phyloP scores from a whole-genome alignment of 345 rosid species.

The Clarkia xantiana region DNA sequence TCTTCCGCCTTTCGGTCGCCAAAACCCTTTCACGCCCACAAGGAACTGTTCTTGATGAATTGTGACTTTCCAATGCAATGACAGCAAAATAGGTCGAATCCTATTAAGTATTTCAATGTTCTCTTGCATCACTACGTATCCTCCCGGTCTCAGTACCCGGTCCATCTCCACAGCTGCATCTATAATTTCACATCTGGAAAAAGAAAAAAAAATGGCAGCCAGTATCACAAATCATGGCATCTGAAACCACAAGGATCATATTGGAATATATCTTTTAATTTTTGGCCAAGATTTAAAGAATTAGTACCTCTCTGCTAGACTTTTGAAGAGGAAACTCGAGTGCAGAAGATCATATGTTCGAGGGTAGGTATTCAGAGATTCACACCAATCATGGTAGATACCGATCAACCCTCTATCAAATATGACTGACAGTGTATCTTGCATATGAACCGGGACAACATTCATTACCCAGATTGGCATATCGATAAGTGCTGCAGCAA shows the following conservation, averaged over 20 bases:
- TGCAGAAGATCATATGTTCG: constrained; percentile 75
- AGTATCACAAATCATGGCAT: background rate
- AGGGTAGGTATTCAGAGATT: constrained; percentile 72
- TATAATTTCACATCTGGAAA: constrained; percentile 43
- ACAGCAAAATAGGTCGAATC: constrained; percentile 32
- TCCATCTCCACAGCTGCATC: constrained; percentile 61
- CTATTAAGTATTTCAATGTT: constrained; percentile 35
- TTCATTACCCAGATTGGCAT: constrained; percentile 85
- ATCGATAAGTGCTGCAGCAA: constrained; percentile 64
- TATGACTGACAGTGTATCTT: constrained; percentile 51
- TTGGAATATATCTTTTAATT: too few relatives aligned
- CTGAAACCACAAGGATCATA: background rate
- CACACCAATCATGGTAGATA: constrained; percentile 83
- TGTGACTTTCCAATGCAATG: constrained; percentile 60
- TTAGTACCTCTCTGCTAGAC: constrained; percentile 48
- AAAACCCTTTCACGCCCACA: constrained; percentile 54
- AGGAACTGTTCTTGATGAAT: constrained; percentile 51
- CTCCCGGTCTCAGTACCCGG: constrained; percentile 69
- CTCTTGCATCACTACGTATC: constrained; percentile 69
- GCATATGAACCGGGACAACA: constrained; percentile 49
- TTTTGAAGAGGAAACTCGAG: constrained; percentile 50
- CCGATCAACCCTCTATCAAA: constrained; percentile 82
- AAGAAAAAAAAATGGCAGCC: background rate
- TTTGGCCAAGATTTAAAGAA: too few relatives aligned
- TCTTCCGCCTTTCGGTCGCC: constrained; percentile 42